phyloP scores from a whole-genome alignment of 2,329 filamentous ascomycete genomes.

The Graphium sp. region DNA sequence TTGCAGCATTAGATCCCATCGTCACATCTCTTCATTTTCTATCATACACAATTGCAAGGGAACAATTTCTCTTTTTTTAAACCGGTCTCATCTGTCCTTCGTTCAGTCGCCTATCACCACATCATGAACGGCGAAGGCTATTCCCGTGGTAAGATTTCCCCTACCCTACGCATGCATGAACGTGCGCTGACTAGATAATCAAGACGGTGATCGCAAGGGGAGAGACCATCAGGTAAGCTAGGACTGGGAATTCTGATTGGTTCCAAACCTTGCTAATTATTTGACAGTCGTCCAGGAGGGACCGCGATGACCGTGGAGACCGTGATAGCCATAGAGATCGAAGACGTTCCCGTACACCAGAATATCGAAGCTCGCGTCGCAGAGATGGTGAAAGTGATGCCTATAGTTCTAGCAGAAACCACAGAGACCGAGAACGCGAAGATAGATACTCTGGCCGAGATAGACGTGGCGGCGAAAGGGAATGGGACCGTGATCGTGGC shows the following conservation, averaged over 20 bases:
- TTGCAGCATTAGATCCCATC: too few relatives aligned
- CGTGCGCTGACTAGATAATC: constrained; percentile 5
- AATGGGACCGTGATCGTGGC: constrained; percentile 58
- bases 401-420: constrained; percentile 85
- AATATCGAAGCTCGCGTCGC: constrained; percentile 48
- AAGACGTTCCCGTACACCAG: constrained; percentile 76
- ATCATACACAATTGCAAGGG: too few relatives aligned
- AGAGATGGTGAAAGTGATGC: constrained; percentile 68
- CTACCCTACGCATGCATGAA: constrained; percentile 3
- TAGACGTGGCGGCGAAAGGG: constrained; percentile 45
- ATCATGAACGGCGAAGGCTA: constrained; percentile 80
- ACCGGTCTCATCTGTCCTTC: background rate
- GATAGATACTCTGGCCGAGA: constrained; percentile 69
- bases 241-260: background rate
- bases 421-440: constrained; percentile 84
- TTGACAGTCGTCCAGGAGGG: constrained; percentile 3
- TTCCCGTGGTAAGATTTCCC: constrained; percentile 47
- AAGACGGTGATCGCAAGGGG: constrained; percentile 31
- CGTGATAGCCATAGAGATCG: constrained; percentile 29
- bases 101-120: constrained; percentile 5
- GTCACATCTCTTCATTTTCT: too few relatives aligned
- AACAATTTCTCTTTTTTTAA: background rate
- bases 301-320: constrained; percentile 11
- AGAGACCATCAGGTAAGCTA: constrained; percentile 35
- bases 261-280: background rate